Evolutionary conservation across 2,329 filamentous ascomycete species (phyloP).

Genomic region (Fusarium sp.): DNA sequence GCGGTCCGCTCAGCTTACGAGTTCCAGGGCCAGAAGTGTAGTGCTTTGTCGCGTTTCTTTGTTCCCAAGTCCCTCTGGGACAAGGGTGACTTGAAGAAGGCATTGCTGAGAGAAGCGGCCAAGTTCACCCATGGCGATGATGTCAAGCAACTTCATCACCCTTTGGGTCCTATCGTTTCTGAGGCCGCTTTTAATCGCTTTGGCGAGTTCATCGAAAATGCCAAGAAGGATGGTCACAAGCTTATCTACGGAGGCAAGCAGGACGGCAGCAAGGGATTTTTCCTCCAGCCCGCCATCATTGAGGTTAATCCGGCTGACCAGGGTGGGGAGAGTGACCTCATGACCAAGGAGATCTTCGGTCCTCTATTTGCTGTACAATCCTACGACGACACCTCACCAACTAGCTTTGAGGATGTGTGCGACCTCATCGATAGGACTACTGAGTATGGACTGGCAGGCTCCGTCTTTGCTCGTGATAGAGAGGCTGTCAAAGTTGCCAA

Average conservation of each 20-base stretch:
- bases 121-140: slow-evolving; percentile 15
- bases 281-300: slow-evolving; percentile 9
- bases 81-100: slow-evolving; percentile 11
- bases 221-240: slow-evolving; percentile 10
- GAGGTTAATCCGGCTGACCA: slow-evolving; percentile 1
- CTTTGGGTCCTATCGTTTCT: slow-evolving; percentile 10
- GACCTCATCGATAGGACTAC: slow-evolving; percentile 20
- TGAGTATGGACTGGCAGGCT: slow-evolving; percentile 19
- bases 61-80: slow-evolving; percentile 17
- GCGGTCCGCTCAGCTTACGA: slow-evolving; percentile 14
- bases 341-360: slow-evolving; percentile 19
- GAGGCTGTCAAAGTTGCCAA: slow-evolving; percentile 10
- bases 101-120: slow-evolving; percentile 10
- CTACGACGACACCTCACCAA: slow-evolving; percentile 6
- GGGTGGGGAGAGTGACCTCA: slow-evolving; percentile 7
- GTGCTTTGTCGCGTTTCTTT: slow-evolving; percentile 14
- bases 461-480: slow-evolving; percentile 18
- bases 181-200: slow-evolving; percentile 6
- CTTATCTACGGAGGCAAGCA: slow-evolving; percentile 11
- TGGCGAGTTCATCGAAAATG: slow-evolving; percentile 3
- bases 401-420: slow-evolving; percentile 11
- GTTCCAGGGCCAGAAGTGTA: slow-evolving; percentile 22
- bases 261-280: slow-evolving; percentile 12
- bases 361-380: slow-evolving; percentile 16
- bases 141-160: slow-evolving; percentile 13